Conservation (phyloP, 1,284 basidiomycete species). For the Pholiota adiposa region DNA sequence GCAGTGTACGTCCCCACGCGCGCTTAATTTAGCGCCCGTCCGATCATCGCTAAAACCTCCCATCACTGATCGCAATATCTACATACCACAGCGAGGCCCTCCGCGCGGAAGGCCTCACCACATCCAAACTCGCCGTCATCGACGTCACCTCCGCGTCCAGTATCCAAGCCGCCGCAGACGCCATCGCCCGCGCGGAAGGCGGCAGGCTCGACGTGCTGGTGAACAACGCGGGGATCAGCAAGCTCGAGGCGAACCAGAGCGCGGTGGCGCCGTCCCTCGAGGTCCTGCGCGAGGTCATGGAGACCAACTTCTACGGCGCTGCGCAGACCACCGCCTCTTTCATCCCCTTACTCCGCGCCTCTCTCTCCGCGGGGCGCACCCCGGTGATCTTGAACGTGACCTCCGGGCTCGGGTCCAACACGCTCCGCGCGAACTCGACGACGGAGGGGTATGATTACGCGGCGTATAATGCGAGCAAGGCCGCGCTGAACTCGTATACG, state of each 20-base stretch:
- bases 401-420: constrained; percentile 63
- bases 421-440: constrained; percentile 24
- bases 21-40: background rate
- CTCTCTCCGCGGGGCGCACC: background rate
- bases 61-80: background rate
- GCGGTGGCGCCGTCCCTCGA: constrained; percentile 34
- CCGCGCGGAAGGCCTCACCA: constrained; percentile 17
- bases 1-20: constrained; percentile 16
- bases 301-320: constrained; percentile 19
- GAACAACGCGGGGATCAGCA: constrained; percentile 50
- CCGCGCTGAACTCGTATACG: constrained; percentile 5
- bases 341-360: constrained; percentile 19
- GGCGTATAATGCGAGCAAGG: background rate
- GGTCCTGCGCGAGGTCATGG: constrained; percentile 37
- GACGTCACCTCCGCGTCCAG: constrained; percentile 29
- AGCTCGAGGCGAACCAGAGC: constrained; percentile 35
- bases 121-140: constrained; percentile 17
- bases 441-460: background rate
- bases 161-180: constrained; percentile 35
- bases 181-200: constrained; percentile 45
- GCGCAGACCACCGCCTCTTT: constrained; percentile 15
- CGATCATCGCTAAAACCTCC: background rate
- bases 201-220: constrained; percentile 47
- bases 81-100: constrained; percentile 17
- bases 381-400: constrained; percentile 21